Conservation (phyloP, 2,329 filamentous ascomycete species). For the Curvularia sp. region DNA sequence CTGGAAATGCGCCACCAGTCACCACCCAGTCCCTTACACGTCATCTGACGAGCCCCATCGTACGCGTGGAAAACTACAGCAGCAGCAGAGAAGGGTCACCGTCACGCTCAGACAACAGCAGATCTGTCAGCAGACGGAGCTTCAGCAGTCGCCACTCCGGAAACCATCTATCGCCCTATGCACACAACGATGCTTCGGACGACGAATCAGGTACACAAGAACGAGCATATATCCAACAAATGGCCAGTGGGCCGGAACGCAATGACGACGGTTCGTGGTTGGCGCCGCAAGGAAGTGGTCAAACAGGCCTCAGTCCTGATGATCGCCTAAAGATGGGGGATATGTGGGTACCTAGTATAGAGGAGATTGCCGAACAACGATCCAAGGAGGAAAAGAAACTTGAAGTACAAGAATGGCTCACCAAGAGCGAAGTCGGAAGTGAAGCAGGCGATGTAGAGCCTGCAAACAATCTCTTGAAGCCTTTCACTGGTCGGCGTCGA, state of each 20-base stretch:
- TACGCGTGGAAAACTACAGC: slow-evolving; percentile 49
- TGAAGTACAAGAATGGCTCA: slow-evolving; percentile 62
- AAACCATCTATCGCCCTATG: slow-evolving; percentile 50
- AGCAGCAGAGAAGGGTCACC: slow-evolving; percentile 47
- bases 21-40: slow-evolving; percentile 37
- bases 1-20: slow-evolving; percentile 35
- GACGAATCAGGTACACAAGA: slow-evolving; percentile 40
- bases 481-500: slow-evolving; percentile 49
- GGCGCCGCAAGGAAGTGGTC: slow-evolving; percentile 47
- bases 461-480: slow-evolving; percentile 37
- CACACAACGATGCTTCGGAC: slow-evolving; percentile 43
- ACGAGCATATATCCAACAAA: slow-evolving; percentile 26
- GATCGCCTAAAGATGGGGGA: slow-evolving; percentile 53
- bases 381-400: slow-evolving; percentile 59
- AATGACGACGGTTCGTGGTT: slow-evolving; percentile 58
- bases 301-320: slow-evolving; percentile 57
- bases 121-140: slow-evolving; percentile 46
- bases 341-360: slow-evolving; percentile 56
- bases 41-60: slow-evolving; percentile 50
- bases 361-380: slow-evolving; percentile 58
- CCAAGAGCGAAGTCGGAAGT: slow-evolving; percentile 55
- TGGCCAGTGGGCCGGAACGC: slow-evolving; percentile 48
- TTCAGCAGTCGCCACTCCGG: slow-evolving; percentile 45
- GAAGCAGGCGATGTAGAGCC: slow-evolving; percentile 52
- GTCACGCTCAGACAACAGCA: slow-evolving; percentile 43